These are phyloP conservation scores for Paratinospora sagittata DNA, from an alignment of 164 flowering plant species.

Conservation along the genomic window DNA sequence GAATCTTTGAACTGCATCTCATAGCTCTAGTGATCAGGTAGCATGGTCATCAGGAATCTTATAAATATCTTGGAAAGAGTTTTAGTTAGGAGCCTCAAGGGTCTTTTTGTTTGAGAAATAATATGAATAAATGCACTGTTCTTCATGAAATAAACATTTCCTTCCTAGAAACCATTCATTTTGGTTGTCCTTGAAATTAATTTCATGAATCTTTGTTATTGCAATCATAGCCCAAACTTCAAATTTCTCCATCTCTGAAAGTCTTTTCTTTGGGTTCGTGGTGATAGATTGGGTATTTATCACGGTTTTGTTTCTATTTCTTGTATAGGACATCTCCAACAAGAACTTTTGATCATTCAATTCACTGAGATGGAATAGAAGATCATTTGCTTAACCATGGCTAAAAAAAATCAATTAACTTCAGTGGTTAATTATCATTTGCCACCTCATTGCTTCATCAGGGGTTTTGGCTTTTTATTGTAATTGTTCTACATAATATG, in stretches of 20 bases:
- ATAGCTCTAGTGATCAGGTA: not conserved
- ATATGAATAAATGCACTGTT: no score
- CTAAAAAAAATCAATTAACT: not conserved
- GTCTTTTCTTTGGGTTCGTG: not conserved
- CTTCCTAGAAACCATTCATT: not conserved
- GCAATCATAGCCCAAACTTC: no score
- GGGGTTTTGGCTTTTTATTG: not conserved
- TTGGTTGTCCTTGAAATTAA: not conserved
- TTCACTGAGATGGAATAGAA: not conserved
- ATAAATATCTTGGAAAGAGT: not conserved
- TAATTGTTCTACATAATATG: not conserved
- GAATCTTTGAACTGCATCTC: not conserved
- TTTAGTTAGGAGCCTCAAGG: not conserved
- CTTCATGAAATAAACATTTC: not conserved
- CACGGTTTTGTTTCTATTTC: not conserved
- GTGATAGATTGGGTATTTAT: not conserved
- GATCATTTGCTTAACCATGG: not conserved
- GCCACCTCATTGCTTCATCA: not conserved
- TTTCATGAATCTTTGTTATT: not conserved
- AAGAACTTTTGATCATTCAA: not conserved
- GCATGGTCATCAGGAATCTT: not conserved
- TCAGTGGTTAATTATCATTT: not conserved
- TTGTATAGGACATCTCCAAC: not conserved
- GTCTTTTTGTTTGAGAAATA: not conserved
- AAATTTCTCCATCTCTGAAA: not conserved